A percentile compares a stretch with the other conserved stretches of the same genome.
Evolutionary conservation across 2,329 filamentous ascomycete species (phyloP).

Genomic region (Fusarium papillatum): DNA sequence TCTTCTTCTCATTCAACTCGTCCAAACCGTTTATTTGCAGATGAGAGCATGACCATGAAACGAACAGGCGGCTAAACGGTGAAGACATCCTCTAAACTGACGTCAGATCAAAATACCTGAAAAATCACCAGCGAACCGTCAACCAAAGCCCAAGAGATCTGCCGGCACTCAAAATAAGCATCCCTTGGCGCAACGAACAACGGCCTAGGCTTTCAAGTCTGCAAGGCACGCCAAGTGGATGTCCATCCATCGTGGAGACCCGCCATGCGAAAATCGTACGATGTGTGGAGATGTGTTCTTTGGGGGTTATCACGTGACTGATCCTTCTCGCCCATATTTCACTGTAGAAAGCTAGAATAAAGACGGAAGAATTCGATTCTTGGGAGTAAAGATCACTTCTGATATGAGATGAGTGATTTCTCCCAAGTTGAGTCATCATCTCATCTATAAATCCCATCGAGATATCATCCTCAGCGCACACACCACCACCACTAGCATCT

Average conservation of each 20-base stretch:
- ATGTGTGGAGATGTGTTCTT: conserved; percentile 36
- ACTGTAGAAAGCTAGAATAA: accelerated
- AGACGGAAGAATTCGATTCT: not conserved
- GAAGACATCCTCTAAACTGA: not conserved
- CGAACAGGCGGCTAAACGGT: not conserved
- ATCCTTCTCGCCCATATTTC: not conserved
- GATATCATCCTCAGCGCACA: not conserved
- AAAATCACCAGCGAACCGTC: not conserved
- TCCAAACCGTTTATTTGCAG: not conserved
- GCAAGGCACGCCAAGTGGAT: conserved; percentile 15
- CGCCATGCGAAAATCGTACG: conserved; percentile 39
- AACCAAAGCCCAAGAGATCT: not conserved
- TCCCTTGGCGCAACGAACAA: not conserved
- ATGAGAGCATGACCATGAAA: not conserved
- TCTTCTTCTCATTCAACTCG: not conserved
- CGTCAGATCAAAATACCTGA: not conserved
- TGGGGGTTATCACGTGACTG: conserved; percentile 34
- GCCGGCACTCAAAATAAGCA: conserved; percentile 17
- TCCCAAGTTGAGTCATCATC: not conserved
- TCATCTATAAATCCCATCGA: not conserved
- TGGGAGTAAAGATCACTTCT: not conserved
- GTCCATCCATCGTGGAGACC: conserved; percentile 17
- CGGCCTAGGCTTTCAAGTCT: conserved; percentile 5
- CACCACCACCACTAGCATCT: conserved; percentile 2
- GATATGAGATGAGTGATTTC: not conserved